Conservation (phyloP, 2,329 filamentous ascomycete species). For the Trichoderma lentiforme region DNA sequence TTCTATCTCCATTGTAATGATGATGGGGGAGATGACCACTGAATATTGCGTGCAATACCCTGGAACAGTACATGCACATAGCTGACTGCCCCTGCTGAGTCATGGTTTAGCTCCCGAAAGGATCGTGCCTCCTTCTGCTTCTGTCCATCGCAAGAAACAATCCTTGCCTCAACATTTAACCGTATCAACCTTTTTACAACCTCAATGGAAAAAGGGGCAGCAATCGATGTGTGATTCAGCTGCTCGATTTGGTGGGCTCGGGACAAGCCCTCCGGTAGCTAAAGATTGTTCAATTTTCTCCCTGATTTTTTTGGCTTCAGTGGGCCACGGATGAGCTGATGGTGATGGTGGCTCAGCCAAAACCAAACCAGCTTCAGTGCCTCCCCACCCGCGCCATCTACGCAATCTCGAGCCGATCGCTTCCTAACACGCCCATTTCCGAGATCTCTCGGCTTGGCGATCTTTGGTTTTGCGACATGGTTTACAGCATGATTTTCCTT, state of each 20-base stretch:
- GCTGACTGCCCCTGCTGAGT: neutral
- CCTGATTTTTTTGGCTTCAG: neutral
- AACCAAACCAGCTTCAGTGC: neutral
- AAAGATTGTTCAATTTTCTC: neutral
- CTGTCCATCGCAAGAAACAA: neutral
- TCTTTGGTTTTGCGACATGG: neutral
- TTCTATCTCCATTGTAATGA: neutral
- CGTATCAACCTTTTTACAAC: neutral
- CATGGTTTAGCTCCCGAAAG: neutral
- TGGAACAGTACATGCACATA: neutral
- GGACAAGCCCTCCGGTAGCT: neutral
- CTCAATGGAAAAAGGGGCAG: neutral
- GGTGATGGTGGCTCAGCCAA: slow-evolving; percentile 5
- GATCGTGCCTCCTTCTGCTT: neutral
- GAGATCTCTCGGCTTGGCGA: slow-evolving; percentile 3
- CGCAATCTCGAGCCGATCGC: slow-evolving; percentile 7
- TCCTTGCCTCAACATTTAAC: neutral
- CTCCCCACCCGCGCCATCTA: slow-evolving; percentile 9
- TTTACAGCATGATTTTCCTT: neutral
- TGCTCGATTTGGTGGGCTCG: neutral
- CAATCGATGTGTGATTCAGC: neutral
- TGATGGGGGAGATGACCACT: neutral
- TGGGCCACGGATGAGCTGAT: neutral
- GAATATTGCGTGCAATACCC: neutral
- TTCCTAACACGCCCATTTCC: neutral